These are phyloP conservation scores for Zygosaccharomyces kombuchaensis DNA, from an alignment of 805 yeast genomes.

Conservation along the genomic window DNA sequence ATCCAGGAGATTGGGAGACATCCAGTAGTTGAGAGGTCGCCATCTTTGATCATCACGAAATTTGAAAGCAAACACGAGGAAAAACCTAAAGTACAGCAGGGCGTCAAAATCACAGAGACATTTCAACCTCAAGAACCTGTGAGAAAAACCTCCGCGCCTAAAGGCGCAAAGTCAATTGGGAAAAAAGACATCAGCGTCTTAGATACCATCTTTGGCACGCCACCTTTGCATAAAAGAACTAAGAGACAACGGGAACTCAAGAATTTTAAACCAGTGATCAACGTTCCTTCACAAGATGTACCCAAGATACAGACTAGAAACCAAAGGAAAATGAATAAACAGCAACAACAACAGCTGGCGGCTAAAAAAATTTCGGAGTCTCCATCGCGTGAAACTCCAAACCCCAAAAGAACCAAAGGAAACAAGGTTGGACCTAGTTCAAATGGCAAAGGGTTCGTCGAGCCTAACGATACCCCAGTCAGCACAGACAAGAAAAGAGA, in stretches of 20 bases:
- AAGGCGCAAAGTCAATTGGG: conserved; percentile 14
- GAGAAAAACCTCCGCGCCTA: conserved; percentile 2
- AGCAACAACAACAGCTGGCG: background rate
- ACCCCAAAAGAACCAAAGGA: background rate
- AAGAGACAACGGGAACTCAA: conserved; percentile 19
- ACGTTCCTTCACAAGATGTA: conserved; percentile 21
- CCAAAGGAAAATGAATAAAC: conserved; percentile 3
- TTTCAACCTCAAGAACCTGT: background rate
- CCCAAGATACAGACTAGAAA: conserved; percentile 6
- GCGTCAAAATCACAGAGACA: background rate
- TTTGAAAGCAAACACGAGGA: conserved; percentile 3
- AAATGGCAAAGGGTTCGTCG: background rate
- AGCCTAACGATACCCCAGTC: conserved; percentile 1
- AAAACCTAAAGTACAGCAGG: background rate
- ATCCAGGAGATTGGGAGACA: conserved; percentile 1
- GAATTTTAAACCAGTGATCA: conserved; percentile 16
- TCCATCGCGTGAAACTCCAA: background rate
- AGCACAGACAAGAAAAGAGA: conserved; percentile 1
- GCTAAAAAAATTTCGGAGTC: background rate
- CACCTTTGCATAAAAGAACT: conserved; percentile 4
- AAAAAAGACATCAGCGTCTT: conserved; percentile 23
- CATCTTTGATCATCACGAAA: conserved; percentile 21
- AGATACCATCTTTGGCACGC: conserved; percentile 25
- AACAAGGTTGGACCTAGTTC: too few species aligned
- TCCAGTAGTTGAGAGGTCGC: conserved; percentile 5